A percentile compares a stretch with the other conserved stretches of the same genome.
Evolutionary conservation across 176 grass and related monocot species (phyloP).

Genomic region (Raddia guianensis): DNA sequence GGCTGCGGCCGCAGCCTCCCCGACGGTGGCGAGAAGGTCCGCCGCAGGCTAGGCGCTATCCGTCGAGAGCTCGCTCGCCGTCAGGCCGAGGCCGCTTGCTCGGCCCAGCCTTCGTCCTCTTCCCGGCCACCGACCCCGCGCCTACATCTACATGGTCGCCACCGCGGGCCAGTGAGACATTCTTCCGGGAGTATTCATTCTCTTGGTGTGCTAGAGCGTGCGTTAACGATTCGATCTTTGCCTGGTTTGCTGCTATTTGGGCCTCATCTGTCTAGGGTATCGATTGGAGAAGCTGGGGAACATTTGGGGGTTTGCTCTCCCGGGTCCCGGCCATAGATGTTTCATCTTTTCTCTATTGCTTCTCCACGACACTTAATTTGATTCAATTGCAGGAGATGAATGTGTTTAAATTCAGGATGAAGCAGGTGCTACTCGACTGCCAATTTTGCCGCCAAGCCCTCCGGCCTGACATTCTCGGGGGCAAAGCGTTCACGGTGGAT

Average conservation of each 20-base stretch:
- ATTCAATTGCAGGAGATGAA: too few relatives aligned
- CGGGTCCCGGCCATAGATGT: too few relatives aligned
- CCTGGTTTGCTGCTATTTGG: slow-evolving; percentile 10
- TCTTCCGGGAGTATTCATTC: not conserved
- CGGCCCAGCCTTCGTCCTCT: not conserved
- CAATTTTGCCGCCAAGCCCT: too few relatives aligned
- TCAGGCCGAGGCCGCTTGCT: slow-evolving; percentile 15
- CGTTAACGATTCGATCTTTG: not conserved
- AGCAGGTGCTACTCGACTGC: too few relatives aligned
- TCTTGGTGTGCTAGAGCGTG: not conserved
- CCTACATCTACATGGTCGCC: not conserved
- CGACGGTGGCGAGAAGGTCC: slow-evolving; percentile 47
- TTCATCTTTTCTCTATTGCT: too few relatives aligned
- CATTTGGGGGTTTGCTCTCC: slow-evolving; percentile 2
- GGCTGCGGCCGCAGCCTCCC: not conserved
- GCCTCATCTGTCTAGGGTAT: not conserved
- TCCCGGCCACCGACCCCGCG: not conserved
- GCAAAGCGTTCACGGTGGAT: too few relatives aligned
- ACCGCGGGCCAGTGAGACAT: slow-evolving; percentile 14
- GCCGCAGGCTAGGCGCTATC: not conserved
- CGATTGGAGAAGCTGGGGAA: slow-evolving; percentile 7
- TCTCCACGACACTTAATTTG: too few relatives aligned
- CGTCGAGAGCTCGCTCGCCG: slow-evolving; percentile 41
- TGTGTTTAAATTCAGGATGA: too few relatives aligned
- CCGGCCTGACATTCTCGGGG: too few relatives aligned